phyloP scores from a whole-genome alignment of 129 eudicot species.

The Ambrosia artemisiifolia region DNA sequence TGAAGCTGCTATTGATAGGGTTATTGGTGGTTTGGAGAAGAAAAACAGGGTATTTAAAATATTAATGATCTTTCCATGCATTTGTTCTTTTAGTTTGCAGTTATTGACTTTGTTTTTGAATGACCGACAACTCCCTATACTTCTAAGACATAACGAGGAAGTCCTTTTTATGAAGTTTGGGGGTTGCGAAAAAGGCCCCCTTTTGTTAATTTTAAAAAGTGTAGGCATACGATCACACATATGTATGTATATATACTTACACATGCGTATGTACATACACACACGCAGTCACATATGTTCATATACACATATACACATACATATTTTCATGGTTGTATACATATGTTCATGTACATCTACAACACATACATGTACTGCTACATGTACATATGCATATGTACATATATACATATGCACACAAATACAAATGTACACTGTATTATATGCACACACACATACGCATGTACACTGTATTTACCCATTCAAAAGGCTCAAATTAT shows the following conservation, averaged over 20 bases:
- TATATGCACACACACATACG: neutral
- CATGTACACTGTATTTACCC: neutral
- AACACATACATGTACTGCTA: too few species aligned
- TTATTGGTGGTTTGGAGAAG: constrained; percentile 81
- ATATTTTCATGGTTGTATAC: neutral
- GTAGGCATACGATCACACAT: neutral
- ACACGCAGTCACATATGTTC: too few species aligned
- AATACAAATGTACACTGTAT: too few species aligned
- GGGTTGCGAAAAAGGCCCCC: neutral
- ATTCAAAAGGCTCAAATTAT: neutral
- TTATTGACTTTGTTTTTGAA: neutral
- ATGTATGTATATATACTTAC: too few species aligned
- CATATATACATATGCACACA: neutral
- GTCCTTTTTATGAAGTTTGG: neutral
- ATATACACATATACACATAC: too few species aligned
- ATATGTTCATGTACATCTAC: neutral
- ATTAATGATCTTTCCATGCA: neutral
- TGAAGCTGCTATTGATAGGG: constrained; percentile 78
- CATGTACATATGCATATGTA: too few species aligned
- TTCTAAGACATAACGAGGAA: neutral
- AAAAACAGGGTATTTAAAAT: constrained; percentile 55
- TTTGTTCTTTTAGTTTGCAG: neutral
- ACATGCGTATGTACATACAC: too few species aligned
- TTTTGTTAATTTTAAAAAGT: neutral
- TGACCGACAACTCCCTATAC: neutral